Conservation (phyloP, 208 protist species). For the Strigomonas culicis region DNA sequence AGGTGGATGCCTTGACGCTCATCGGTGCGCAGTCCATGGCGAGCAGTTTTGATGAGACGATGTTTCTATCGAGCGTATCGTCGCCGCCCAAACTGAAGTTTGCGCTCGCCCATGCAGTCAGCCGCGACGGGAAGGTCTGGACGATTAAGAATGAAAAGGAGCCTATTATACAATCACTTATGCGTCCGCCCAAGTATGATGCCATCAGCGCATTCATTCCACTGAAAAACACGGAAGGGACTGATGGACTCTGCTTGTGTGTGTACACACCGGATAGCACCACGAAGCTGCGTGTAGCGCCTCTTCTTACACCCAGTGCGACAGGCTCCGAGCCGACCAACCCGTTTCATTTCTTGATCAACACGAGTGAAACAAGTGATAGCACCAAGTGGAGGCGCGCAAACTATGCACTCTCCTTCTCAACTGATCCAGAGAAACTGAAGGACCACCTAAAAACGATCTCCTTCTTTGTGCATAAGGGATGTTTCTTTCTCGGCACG, state of each 20-base stretch:
- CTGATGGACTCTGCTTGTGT: no score
- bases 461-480: slow-evolving; percentile 28
- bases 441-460: slow-evolving; percentile 20
- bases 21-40: background rate
- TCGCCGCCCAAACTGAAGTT: no score
- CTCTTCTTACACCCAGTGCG: background rate
- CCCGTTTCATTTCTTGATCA: slow-evolving; percentile 26
- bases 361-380: slow-evolving; percentile 8
- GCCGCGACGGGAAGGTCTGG: slow-evolving; percentile 23
- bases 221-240: no score
- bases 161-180: slow-evolving; percentile 18
- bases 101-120: slow-evolving; percentile 33
- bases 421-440: slow-evolving; percentile 22
- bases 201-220: no score
- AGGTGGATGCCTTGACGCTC: background rate
- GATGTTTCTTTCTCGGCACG: slow-evolving; percentile 16
- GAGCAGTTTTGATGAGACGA: no score
- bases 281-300: background rate
- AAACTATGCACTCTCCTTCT: slow-evolving; percentile 15
- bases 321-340: background rate
- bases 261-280: background rate
- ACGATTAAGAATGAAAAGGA: slow-evolving; percentile 21
- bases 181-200: background rate
- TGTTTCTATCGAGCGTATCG: no score
- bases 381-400: slow-evolving; percentile 19